Base-by-base conservation (phyloP, 331 rosid species). In the Malus hybrid region DNA sequence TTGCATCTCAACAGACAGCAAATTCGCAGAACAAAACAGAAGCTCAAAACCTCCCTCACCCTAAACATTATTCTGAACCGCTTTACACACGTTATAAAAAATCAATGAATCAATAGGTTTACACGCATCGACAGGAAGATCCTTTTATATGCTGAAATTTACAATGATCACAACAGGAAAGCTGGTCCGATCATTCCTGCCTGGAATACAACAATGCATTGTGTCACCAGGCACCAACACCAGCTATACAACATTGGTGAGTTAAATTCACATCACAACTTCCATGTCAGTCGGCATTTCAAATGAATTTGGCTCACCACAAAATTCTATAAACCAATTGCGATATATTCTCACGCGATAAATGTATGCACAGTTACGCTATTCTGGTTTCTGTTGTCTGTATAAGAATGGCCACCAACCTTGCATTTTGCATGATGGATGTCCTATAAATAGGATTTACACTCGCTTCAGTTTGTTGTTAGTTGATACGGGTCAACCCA, bases 401-500 rank as follows among this genome's bases (percentile, higher is more conserved):
- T 64, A 76, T 48, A 63, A 70, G 69, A 48, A 65, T 54, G 68
- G 48, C 12, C 65, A 48, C 36, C 64, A 14, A 63, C 70, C 60
- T 18, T 28, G 75, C 52, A 46, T 69, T 62, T 64, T 76, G 61
- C 33, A 15, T 18, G 34, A 48, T 12, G 69, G 27, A 32, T 64
- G 71, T 65, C 67, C 28, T 31, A 24, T 46, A 10, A 42, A 73
- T 29, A 52, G 13, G 55, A 68, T 75, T 79, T 83, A 34, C 10
- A n/a, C 48, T 65, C 72, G 9, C 76, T 76, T 74, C 76, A 82
- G 76, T 80, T 84, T 46, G 54, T 28, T 34, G 18, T 7, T 29
- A 22, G 78, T 73, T 8, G 69, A 83, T 86, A 88, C 1, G 87
- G 94, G 84, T 93, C 93, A 73, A 80, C 73, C 88, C 84, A 83